A percentile compares a stretch with the other conserved stretches of the same genome.
Conservation (phyloP, 768 basidiomycete species). For the Macrolepiota albuminosa region DNA sequence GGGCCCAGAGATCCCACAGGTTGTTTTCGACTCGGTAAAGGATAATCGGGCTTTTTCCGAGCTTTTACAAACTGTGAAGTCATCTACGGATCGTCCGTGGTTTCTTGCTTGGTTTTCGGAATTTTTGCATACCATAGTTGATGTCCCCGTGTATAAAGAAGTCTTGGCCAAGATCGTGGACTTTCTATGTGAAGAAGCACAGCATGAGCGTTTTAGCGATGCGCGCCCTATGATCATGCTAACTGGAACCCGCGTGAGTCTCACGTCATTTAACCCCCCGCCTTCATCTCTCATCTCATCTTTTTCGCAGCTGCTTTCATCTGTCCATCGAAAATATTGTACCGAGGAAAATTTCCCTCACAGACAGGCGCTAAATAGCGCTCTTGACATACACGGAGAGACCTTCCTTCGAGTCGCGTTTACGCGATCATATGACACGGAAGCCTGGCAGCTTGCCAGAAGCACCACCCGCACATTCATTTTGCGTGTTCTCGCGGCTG, state of each 20-base stretch:
- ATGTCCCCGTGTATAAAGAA: conserved; percentile 47
- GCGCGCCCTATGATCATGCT: conserved; percentile 57
- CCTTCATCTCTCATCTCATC: background rate
- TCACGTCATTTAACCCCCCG: background rate
- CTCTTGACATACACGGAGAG: conserved; percentile 36
- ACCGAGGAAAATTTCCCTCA: conserved; percentile 18
- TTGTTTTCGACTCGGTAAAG: conserved; percentile 79
- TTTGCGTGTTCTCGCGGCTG: conserved; percentile 24
- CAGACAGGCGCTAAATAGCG: conserved; percentile 20
- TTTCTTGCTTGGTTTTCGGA: conserved; percentile 62
- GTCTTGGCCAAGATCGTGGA: conserved; percentile 69
- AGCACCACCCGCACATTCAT: conserved; percentile 29
- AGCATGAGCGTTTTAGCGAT: conserved; percentile 66
- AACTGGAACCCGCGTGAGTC: conserved; percentile 59
- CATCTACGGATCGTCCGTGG: conserved; percentile 35
- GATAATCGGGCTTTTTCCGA: conserved; percentile 60
- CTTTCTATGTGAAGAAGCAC: conserved; percentile 76
- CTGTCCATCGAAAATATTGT: conserved; percentile 22
- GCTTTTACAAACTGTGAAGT: conserved; percentile 33
- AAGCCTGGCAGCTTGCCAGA: conserved; percentile 32
- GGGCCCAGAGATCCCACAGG: conserved; percentile 66
- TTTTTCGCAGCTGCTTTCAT: conserved; percentile 25
- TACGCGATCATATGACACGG: conserved; percentile 24
- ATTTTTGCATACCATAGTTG: conserved; percentile 53
- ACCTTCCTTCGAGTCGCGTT: conserved; percentile 34